Conservation (phyloP, 2,329 filamentous ascomycete species). For the Diplodia mutila region DNA sequence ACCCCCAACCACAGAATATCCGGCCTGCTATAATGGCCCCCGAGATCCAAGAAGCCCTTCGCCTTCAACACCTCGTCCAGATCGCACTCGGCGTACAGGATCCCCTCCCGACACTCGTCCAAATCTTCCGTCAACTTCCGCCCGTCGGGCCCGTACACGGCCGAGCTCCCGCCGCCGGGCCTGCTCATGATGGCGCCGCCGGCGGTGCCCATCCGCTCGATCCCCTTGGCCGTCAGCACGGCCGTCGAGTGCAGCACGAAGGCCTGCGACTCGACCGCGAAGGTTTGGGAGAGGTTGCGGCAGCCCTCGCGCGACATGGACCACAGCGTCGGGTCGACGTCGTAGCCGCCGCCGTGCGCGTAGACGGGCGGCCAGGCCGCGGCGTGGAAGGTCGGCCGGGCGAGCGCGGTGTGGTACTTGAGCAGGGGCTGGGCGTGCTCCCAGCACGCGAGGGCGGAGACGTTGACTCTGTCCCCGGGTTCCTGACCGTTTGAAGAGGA, state of each 20-base stretch:
- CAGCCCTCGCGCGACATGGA: constrained; percentile 31
- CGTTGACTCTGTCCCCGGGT: neutral
- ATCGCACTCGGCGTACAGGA: constrained; percentile 58
- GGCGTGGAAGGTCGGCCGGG: constrained; percentile 47
- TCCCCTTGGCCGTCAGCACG: constrained; percentile 51
- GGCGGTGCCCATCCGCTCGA: constrained; percentile 49
- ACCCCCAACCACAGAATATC: constrained; percentile 21
- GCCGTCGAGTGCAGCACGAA: constrained; percentile 60
- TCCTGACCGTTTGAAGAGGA: too few relatives aligned
- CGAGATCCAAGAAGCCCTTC: constrained; percentile 51
- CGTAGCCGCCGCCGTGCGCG: neutral
- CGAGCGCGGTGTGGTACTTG: constrained; percentile 48
- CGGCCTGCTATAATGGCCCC: constrained; percentile 26
- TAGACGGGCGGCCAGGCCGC: constrained; percentile 45
- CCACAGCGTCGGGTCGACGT: constrained; percentile 13
- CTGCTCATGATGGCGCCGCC: constrained; percentile 47
- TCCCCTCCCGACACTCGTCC: constrained; percentile 49
- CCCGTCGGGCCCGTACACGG: constrained; percentile 59
- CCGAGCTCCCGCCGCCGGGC: constrained; percentile 53
- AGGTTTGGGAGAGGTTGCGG: constrained; percentile 54
- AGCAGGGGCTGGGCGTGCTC: constrained; percentile 50
- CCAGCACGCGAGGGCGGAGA: constrained; percentile 46
- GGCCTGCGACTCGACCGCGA: constrained; percentile 60
- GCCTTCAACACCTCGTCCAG: constrained; percentile 48
- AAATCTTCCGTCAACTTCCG: constrained; percentile 48